Base-by-base conservation (phyloP, 2,329 filamentous ascomycete genomes). In the Arthrobotrys iridis region DNA sequence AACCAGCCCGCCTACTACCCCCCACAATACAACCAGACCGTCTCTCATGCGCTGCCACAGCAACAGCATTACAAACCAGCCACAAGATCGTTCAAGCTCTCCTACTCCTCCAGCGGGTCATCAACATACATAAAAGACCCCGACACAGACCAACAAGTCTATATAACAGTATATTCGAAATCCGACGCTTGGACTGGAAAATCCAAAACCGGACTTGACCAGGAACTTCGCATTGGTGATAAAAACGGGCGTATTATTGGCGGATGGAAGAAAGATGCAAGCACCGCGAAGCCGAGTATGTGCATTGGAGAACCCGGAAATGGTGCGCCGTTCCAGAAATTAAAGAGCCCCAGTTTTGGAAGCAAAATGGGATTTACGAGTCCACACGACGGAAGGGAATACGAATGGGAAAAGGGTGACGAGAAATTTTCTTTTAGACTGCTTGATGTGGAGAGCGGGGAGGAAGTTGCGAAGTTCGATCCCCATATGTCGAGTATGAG, bases 161-260 rank as follows among this genome's bases (percentile, higher is more conserved):
- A 57, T 37, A 48, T 43, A 33, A 10, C 50, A 22, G 40, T 13
- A 10, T 26, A 50, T 33, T 40, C 50, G 2, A 66, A 57, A 41
- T 67, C 28, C 24, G 37, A 35, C 6, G 10, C 4, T 3, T 33
- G 18, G 33, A 62, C 57, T 15, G 65, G 65, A 24, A 57, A 48
- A 33, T 22, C 64, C 11, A 67, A 58, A 30, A 62, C 65, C 5
- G 65, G 65, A 5, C 45, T 70, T 11, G 65, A 63, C 7, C 65
- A 55, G 4, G 65, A 70, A 15, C 65, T 70, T 2, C 65, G 57
- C 24, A 46, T 15, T 5, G 65, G 65, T 7, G 57, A 37, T 22
- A 70, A 70, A 28, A 33, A 70, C 1, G 65, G 65, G 5, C 22
- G 10, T n/a, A 41, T 70, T 6, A 7, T 70, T 2, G 65, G 65